Evolutionary conservation across 192 early-diverging fungal genomes (phyloP).

Genomic region (Spinellus fusiger): DNA sequence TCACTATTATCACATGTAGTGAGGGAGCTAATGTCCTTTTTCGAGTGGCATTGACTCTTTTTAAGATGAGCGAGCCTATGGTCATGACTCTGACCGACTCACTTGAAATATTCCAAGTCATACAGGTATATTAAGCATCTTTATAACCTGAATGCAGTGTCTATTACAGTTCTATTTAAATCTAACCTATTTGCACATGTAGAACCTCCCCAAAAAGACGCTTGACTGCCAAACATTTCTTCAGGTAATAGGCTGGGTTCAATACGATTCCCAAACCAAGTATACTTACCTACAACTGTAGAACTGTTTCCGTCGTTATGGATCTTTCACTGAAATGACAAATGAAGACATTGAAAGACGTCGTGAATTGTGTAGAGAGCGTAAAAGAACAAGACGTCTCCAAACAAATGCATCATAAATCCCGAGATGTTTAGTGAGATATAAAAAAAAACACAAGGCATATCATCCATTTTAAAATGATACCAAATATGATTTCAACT

Average conservation of each 20-base stretch:
- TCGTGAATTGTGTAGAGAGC: slow-evolving; percentile 29
- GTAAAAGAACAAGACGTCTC: slow-evolving; percentile 24
- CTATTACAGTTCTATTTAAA: too few species aligned
- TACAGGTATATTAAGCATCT: slow-evolving; percentile 34
- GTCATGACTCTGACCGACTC: slow-evolving; percentile 52
- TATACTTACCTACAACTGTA: slow-evolving; percentile 53
- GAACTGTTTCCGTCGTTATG: slow-evolving; percentile 21
- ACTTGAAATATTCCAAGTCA: slow-evolving; percentile 53
- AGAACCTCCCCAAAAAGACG: background rate
- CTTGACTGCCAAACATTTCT: background rate
- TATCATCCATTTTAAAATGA: too few species aligned
- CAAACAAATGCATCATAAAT: background rate
- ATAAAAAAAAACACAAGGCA: background rate
- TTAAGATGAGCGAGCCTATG: slow-evolving; percentile 60
- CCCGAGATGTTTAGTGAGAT: background rate
- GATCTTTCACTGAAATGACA: slow-evolving; percentile 16
- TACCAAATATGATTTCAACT: too few species aligned
- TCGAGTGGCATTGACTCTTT: slow-evolving; percentile 65
- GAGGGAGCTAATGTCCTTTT: slow-evolving; percentile 69
- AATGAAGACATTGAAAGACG: slow-evolving; percentile 28
- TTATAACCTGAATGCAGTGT: background rate
- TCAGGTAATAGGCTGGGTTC: slow-evolving; percentile 43
- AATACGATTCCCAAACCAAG: slow-evolving; percentile 28
- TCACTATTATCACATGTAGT: slow-evolving; percentile 13
- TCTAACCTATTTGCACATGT: background rate